These are phyloP conservation scores for Salix koriyanagi DNA, from an alignment of 345 rosid species.

Conservation along the genomic window DNA sequence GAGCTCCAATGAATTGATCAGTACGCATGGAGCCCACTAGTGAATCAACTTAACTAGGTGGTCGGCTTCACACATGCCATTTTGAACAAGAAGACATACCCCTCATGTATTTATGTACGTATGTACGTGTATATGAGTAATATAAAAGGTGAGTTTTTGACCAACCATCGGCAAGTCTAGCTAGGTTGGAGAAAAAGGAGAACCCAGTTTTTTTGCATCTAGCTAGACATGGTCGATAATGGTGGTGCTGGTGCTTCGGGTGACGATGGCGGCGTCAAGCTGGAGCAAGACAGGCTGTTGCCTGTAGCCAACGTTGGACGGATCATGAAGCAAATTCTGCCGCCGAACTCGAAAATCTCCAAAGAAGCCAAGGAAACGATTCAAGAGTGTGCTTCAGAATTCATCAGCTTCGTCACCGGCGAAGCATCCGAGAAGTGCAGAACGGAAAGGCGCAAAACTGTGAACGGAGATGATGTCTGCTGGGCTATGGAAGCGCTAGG, in stretches of 20 bases:
- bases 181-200: neutral
- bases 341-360: slow-evolving; percentile 15
- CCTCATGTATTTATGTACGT: neutral
- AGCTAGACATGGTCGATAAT: slow-evolving; percentile 26
- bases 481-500: slow-evolving; percentile 19
- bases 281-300: slow-evolving; percentile 14
- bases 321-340: slow-evolving; percentile 21
- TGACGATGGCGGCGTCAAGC: slow-evolving; percentile 24
- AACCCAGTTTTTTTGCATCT: neutral
- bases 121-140: neutral
- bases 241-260: slow-evolving; percentile 17
- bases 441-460: slow-evolving; percentile 13
- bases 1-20: neutral
- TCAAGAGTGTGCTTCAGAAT: slow-evolving; percentile 23
- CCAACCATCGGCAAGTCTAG: neutral
- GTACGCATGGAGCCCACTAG: neutral
- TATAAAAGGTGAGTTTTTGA: neutral
- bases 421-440: slow-evolving; percentile 20
- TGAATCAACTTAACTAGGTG: neutral
- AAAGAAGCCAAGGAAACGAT: slow-evolving; percentile 21
- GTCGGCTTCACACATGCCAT: neutral
- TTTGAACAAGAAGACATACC: neutral
- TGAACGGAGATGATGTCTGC: slow-evolving; percentile 18
- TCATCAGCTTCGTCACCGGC: slow-evolving; percentile 20
- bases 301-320: slow-evolving; percentile 21